These are phyloP conservation scores for Trifolium dubium DNA, from an alignment of 306 rosid genomes.

Conservation along the genomic window DNA sequence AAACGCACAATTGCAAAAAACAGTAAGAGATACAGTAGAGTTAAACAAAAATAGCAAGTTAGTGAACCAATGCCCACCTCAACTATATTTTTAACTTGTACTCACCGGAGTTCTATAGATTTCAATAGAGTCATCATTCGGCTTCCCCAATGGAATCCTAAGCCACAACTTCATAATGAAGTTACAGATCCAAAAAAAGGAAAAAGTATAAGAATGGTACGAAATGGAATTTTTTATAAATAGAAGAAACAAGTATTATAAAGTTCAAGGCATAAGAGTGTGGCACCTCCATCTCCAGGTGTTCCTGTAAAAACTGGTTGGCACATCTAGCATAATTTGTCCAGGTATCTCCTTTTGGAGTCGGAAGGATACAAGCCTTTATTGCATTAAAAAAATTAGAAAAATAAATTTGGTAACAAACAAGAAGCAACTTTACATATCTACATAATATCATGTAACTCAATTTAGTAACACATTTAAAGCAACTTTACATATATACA, in stretches of 20 bases:
- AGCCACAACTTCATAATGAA: constrained; percentile 64
- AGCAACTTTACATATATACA: neutral
- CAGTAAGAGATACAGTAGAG: too few relatives aligned
- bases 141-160: constrained; percentile 68
- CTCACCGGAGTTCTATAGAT: constrained; percentile 56
- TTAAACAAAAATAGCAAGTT: neutral
- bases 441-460: too few relatives aligned
- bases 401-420: neutral
- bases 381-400: neutral
- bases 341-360: constrained; percentile 69
- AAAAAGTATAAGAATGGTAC: constrained; percentile 26
- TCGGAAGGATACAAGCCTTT: constrained; percentile 80
- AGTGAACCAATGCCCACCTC: neutral
- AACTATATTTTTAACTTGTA: constrained; percentile 21
- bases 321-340: constrained; percentile 80
- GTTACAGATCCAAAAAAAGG: constrained; percentile 29
- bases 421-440: too few relatives aligned
- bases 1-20: neutral
- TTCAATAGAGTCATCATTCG: constrained; percentile 55
- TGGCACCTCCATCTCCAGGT: constrained; percentile 64
- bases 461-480: neutral
- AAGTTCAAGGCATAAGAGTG: constrained; percentile 18
- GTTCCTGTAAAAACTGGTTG: constrained; percentile 65
- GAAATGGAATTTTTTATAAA: neutral
- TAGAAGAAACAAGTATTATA: neutral